Base-by-base conservation (phyloP, 2,329 filamentous ascomycete genomes). In the Rhynchosporium agropyri region DNA sequence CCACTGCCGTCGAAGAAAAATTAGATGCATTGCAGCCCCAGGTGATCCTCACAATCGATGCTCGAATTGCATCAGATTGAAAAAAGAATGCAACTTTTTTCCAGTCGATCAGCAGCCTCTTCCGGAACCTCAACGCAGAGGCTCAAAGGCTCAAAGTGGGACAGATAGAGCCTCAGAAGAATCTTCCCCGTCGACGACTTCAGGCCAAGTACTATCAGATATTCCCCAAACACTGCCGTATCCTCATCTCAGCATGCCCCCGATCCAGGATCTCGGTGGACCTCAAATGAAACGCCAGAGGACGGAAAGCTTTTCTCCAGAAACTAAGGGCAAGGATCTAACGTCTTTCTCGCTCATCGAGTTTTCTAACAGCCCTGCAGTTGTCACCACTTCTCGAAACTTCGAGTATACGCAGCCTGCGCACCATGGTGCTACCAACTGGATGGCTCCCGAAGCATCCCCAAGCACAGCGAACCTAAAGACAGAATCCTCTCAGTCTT, bases 61-160 rank as follows among this genome's bases (percentile, higher is more conserved):
- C 77, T 86, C 89, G 68, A 97, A 96, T 79, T 98, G 94, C 77
- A 96, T 97, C 72, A 87, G 92, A 53, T 79, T 98, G 73, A 96
- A 96, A 77, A 97, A 96, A 73, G 92, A 97, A 68, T 98, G 94
- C 77, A 91, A 89, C 74, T 98, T 96, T 77, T 90, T 88, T 70
- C 91, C 93, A 0, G 93, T 97, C 28, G 92, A 97, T 68, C 90
- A 92, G 74, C 83, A 86, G 68, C 85, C 84, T 31, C 81, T 82
- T 9, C 64, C 75, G 36, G 73, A 78, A 50, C 78, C 83, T 29
- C 70, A 76, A 26, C 77, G 78, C 29, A 66, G 68, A 67, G 68
- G 63, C 61, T 77, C 79, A 45, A 82, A 80, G 66, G 76, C 66
- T 57, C 70, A 69, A 29, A 71, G 68, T 58, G 71, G 69, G 26